Conservation (phyloP, 305 asterid species). For the Caryopteris hybrid region DNA sequence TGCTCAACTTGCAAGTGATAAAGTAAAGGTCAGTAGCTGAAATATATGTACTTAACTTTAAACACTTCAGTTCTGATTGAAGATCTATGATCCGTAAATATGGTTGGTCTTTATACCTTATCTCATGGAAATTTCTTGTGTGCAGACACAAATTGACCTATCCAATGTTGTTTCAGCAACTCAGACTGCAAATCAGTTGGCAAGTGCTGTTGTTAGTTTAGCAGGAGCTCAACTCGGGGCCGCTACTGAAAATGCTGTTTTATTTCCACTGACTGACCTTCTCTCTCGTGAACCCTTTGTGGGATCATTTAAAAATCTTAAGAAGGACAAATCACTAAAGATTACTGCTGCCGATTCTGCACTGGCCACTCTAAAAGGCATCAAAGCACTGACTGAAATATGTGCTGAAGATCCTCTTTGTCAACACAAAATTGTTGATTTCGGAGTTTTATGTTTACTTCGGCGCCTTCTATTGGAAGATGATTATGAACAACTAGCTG, state of each 20-base stretch:
- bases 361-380: constrained; percentile 83
- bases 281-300: constrained; percentile 85
- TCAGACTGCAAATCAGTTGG: constrained; percentile 77
- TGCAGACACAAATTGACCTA: constrained; percentile 93
- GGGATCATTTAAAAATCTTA: constrained; percentile 63
- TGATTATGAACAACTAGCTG: constrained; percentile 97
- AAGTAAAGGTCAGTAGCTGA: constrained; percentile 70
- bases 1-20: constrained; percentile 53
- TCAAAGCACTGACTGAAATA: constrained; percentile 87
- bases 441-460: constrained; percentile 69
- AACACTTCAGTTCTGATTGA: constrained; percentile 7
- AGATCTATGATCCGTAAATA: neutral
- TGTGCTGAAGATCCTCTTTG: constrained; percentile 74
- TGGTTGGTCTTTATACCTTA: neutral
- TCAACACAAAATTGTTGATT: constrained; percentile 60
- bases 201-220: constrained; percentile 82
- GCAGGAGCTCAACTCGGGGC: constrained; percentile 76
- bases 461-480: constrained; percentile 84
- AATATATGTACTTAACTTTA: neutral
- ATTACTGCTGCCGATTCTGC: constrained; percentile 92
- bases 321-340: constrained; percentile 69
- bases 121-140: constrained; percentile 19
- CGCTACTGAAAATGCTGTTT: constrained; percentile 54
- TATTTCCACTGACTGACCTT: constrained; percentile 74
- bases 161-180: constrained; percentile 73